Conservation (phyloP, 2,329 filamentous ascomycete genomes). For the Alternaria conjuncta region DNA sequence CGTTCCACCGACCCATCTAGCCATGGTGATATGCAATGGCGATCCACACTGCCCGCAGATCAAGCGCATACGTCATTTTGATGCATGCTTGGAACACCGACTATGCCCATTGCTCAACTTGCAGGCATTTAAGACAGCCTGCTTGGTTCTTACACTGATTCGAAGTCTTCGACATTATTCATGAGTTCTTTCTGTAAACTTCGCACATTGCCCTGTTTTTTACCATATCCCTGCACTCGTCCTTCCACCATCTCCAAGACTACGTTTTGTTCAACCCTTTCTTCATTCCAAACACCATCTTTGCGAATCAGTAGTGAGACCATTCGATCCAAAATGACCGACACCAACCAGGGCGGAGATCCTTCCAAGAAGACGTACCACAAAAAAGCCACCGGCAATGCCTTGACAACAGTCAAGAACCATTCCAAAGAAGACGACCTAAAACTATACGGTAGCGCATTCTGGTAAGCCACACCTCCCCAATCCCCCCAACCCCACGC, state of each 20-base stretch:
- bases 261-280: background rate
- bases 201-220: background rate
- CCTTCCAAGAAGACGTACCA: slow-evolving; percentile 68
- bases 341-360: slow-evolving; percentile 58
- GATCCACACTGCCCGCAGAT: slow-evolving; percentile 2
- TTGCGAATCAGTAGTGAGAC: background rate
- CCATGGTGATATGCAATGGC: slow-evolving; percentile 2
- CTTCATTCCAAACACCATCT: background rate
- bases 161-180: background rate
- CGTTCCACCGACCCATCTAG: slow-evolving; percentile 3
- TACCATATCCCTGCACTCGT: background rate
- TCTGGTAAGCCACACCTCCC: slow-evolving; percentile 65
- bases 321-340: slow-evolving; percentile 51
- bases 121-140: background rate
- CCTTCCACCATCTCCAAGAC: background rate
- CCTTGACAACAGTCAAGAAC: slow-evolving; percentile 70
- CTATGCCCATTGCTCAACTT: background rate
- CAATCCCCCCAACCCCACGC: slow-evolving; percentile 16
- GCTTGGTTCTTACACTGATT: background rate
- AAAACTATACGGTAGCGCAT: slow-evolving; percentile 82
- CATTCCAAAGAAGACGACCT: slow-evolving; percentile 74
- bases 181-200: slow-evolving; percentile 12
- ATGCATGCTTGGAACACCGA: slow-evolving; percentile 9
- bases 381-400: slow-evolving; percentile 74
- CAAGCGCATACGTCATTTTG: slow-evolving; percentile 20